phyloP scores from a whole-genome alignment of 441 rosid genomes.

The Lagerstroemia fauriei region DNA sequence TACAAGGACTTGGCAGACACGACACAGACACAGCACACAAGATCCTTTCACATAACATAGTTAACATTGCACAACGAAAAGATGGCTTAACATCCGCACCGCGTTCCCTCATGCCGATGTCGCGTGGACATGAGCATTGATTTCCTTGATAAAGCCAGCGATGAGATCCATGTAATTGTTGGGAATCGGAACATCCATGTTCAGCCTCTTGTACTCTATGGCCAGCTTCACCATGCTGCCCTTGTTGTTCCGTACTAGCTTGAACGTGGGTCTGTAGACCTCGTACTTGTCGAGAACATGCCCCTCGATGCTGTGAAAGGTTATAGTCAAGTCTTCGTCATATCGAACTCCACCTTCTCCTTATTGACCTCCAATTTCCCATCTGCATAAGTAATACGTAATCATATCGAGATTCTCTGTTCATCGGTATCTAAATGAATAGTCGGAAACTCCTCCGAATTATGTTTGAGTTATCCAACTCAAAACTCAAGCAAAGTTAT shows the following conservation, averaged over 20 bases:
- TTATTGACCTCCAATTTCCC: slow-evolving; percentile 6
- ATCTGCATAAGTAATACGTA: background rate
- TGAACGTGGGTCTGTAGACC: slow-evolving; percentile 10
- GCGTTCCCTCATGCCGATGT: background rate
- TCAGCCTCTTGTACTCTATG: slow-evolving; percentile 20
- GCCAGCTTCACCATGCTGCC: background rate
- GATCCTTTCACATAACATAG: no score
- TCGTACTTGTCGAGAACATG: slow-evolving; percentile 18
- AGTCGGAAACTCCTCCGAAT: background rate
- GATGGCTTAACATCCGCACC: no score
- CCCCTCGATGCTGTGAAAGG: slow-evolving; percentile 13
- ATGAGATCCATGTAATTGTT: slow-evolving; percentile 16
- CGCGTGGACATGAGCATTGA: slow-evolving; percentile 2
- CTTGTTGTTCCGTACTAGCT: background rate
- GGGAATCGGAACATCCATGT: background rate
- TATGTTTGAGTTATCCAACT: no score
- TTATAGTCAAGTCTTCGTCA: slow-evolving; percentile 5
- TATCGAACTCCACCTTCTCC: slow-evolving; percentile 23
- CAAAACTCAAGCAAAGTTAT: no score
- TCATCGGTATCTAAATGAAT: no score
- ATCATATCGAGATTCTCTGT: no score
- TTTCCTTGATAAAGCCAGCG: background rate
- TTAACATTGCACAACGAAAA: no score
- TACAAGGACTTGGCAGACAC: no score
- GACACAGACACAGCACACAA: no score